Evolutionary conservation across 2,329 filamentous ascomycete genomes (phyloP), one percentile per base, ranked within the genome.

Genomic region (Alternaria brassicicola): DNA sequence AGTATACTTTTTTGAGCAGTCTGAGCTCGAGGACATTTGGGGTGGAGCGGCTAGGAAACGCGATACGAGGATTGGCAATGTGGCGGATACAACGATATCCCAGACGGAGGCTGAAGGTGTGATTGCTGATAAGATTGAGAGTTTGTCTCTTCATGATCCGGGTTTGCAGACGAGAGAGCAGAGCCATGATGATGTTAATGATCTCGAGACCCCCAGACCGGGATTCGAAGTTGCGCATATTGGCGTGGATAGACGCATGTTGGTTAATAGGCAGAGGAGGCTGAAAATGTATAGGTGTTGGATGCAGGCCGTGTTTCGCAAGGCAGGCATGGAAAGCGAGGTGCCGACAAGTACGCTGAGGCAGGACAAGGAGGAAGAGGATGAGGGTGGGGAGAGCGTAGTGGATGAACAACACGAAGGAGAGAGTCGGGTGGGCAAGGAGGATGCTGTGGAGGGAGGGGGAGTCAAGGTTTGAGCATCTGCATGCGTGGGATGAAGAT

Each of bases 271-370:
- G 64, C 91, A 93, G 53, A 86, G 89, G 71, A 90, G 93, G 79
- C 82, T 97, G 47, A 99, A 98, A 80, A 99, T 99, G 95, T 98
- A 98, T 78, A 88, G 95, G 61, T 98, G 94, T 81, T 99, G 95
- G 93, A 86, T 96, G 76, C 92, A 96, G 78, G 92, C 90, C 28
- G 86, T 88, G 4, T 96, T 95, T 76, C 86, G 84, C 70, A 94
- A 93, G 80, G 43, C 43, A 6, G 73, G 74, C 1, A 31, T 61
- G 39, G 64, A 69, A 57, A 76, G 72, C 42, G 50, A 67, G 30
- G 67, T 77, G 3, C 66, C 74, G 1, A 77, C 73, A 9, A 76
- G 74, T 58, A 75, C 74, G 21, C 41, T 76, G 52, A 57, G 73
- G 63, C 66, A 71, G 49, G 73, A 73, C 6, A 68, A 67, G 31